A percentile compares a stretch with the other conserved stretches of the same genome.
These are phyloP conservation scores for Pleurotus eryngii DNA, from an alignment of 768 basidiomycete species.

Conservation along the genomic window DNA sequence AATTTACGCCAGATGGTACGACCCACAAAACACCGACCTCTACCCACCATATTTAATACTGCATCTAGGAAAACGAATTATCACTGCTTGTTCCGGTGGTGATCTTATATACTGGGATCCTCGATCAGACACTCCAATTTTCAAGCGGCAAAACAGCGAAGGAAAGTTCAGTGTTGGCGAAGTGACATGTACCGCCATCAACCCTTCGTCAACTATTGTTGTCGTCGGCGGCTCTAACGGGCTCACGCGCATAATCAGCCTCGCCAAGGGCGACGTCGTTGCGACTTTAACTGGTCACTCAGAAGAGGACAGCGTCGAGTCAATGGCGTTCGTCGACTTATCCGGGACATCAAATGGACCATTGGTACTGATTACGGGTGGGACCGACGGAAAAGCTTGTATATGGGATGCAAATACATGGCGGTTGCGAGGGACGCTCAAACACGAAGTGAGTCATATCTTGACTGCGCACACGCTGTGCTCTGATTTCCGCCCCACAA, in stretches of 20 bases:
- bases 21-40: neutral
- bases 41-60: slow-evolving; percentile 5
- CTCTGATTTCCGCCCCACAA: slow-evolving; percentile 21
- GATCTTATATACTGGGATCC: slow-evolving; percentile 91
- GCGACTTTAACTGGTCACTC: slow-evolving; percentile 77
- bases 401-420: slow-evolving; percentile 94
- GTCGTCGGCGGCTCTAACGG: slow-evolving; percentile 88
- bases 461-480: neutral
- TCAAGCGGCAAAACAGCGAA: slow-evolving; percentile 72
- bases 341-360: slow-evolving; percentile 49
- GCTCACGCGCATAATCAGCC: slow-evolving; percentile 80
- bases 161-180: slow-evolving; percentile 78
- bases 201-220: slow-evolving; percentile 84
- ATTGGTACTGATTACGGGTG: slow-evolving; percentile 78
- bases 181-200: slow-evolving; percentile 84
- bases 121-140: slow-evolving; percentile 67
- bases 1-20: slow-evolving; percentile 88
- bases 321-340: slow-evolving; percentile 79
- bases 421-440: slow-evolving; percentile 74
- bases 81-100: slow-evolving; percentile 84
- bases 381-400: slow-evolving; percentile 90
- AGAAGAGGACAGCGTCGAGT: slow-evolving; percentile 87
- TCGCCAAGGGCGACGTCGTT: slow-evolving; percentile 84
- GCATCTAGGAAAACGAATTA: slow-evolving; percentile 72
- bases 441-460: slow-evolving; percentile 66